Percentiles rank a stretch among this genome's conserved stretches.
These are phyloP conservation scores for Tricholoma furcatifolium DNA, from an alignment of 768 basidiomycete genomes.

Conservation along the genomic window DNA sequence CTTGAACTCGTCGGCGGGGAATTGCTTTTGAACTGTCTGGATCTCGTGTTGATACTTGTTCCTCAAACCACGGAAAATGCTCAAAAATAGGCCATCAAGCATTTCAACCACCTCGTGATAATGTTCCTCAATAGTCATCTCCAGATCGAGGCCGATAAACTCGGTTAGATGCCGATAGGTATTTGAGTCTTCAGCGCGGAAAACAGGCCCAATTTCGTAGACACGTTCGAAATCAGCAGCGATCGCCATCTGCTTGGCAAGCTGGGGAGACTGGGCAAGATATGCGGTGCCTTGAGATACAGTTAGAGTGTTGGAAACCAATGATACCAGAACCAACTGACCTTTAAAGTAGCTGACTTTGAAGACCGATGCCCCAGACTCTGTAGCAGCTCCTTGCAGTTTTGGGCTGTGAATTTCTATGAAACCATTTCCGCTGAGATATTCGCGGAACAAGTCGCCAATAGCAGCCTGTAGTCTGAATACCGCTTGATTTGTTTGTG, in stretches of 20 bases:
- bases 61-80: constrained; percentile 83
- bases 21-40: constrained; percentile 76
- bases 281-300: constrained; percentile 69
- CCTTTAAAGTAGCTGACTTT: constrained; percentile 98
- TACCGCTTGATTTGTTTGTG: constrained; percentile 92
- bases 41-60: constrained; percentile 82
- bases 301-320: neutral
- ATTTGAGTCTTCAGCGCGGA: constrained; percentile 96
- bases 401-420: constrained; percentile 98
- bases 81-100: constrained; percentile 82
- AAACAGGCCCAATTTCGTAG: constrained; percentile 95
- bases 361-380: constrained; percentile 96
- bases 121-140: constrained; percentile 98
- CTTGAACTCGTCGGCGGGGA: constrained; percentile 94
- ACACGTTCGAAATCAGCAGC: constrained; percentile 98
- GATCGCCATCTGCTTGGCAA: constrained; percentile 99
- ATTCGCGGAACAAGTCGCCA: constrained; percentile 83
- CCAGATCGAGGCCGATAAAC: constrained; percentile 97
- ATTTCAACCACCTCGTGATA: constrained; percentile 97
- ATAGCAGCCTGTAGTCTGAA: constrained; percentile 92
- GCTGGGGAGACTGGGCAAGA: constrained; percentile 95
- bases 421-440: constrained; percentile 72
- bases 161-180: constrained; percentile 98
- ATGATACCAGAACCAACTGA: constrained; percentile 19
- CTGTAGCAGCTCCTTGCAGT: constrained; percentile 94